Evolutionary conservation across 345 rosid species (phyloP), one percentile per base, ranked within the genome.

Genomic region (Dovyalis caffra): DNA sequence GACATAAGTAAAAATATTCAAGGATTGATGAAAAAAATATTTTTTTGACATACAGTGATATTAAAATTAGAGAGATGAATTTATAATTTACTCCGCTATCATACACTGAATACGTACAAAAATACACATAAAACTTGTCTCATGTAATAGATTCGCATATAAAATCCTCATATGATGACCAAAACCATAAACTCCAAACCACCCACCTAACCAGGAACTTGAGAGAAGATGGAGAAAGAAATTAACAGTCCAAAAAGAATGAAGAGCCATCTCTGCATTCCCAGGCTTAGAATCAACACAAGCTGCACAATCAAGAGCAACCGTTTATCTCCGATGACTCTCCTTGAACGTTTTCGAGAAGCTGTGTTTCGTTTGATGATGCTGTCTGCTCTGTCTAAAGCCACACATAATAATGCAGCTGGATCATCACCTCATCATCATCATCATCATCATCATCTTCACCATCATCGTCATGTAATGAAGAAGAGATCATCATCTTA

Each of bases 301-400:
- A 15, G 29, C 15, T 47, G 21, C 75, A 64, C 74, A 49, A 33
- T 56, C 61, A 83, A 53, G 75, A 83, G 45, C 63, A 75, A 58
- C 35, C 78, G 83, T 18, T 74, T 82, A 8, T 83, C 88, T 3
- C 86, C 88, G 1, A 74, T 83, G 81, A 77, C 88, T 40, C 82
- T 88, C 26, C 80, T 90, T 0, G 86, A 90, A 15, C 92, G 90
- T 35, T 85, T 90, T 74, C 84, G 90, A 0, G 88, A 87, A 23
- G 88, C 91, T 11, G 83, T 90, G 57, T 82, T 90, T 31, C 87
- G 93, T 34, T 70, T 93, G 67, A 90, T 90, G 73, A 88, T 93
- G 98, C 33, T 87, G 29, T 91, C 94, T 10, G 93, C 98, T 40
- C 84, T 84, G 34, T 79, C 94, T 76, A 86, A 85, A 83, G 58